phyloP scores from a whole-genome alignment of 2,329 filamentous ascomycete genomes.

The Furcasterigmium sp. region DNA sequence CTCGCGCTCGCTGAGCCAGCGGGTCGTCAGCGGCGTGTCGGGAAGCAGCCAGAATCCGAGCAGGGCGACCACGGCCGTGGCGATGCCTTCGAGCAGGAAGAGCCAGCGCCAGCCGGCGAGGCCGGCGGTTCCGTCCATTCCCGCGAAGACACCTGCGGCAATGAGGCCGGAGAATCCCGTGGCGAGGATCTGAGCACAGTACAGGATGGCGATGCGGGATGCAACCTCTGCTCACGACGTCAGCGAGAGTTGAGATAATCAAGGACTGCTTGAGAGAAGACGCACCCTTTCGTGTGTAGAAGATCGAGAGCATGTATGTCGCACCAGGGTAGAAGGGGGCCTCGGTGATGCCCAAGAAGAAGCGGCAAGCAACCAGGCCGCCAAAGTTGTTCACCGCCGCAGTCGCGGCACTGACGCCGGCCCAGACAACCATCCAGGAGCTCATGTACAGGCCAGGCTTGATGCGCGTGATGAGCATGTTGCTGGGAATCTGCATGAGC shows the following conservation, averaged over 20 bases:
- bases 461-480: constrained; percentile 38
- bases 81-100: constrained; percentile 53
- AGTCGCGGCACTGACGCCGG: constrained; percentile 28
- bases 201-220: constrained; percentile 51
- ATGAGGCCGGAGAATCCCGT: constrained; percentile 64
- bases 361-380: constrained; percentile 27
- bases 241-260: too few species aligned
- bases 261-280: neutral
- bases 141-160: constrained; percentile 56
- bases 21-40: constrained; percentile 31
- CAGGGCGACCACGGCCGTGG: constrained; percentile 56
- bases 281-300: constrained; percentile 25
- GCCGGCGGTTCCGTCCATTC: constrained; percentile 49
- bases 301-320: constrained; percentile 26
- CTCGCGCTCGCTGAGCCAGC: constrained; percentile 40
- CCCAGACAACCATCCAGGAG: constrained; percentile 35
- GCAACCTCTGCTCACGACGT: too few species aligned
- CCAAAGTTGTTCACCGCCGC: constrained; percentile 27
- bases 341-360: constrained; percentile 33
- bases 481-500: constrained; percentile 33
- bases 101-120: constrained; percentile 61
- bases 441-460: constrained; percentile 36
- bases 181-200: constrained; percentile 59
- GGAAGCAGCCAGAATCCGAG: constrained; percentile 52
- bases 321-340: constrained; percentile 35